Percentiles rank a stretch among this genome's conserved stretches.
Evolutionary conservation across 805 yeast genomes (phyloP).

Genomic region (Candida multigemmis): DNA sequence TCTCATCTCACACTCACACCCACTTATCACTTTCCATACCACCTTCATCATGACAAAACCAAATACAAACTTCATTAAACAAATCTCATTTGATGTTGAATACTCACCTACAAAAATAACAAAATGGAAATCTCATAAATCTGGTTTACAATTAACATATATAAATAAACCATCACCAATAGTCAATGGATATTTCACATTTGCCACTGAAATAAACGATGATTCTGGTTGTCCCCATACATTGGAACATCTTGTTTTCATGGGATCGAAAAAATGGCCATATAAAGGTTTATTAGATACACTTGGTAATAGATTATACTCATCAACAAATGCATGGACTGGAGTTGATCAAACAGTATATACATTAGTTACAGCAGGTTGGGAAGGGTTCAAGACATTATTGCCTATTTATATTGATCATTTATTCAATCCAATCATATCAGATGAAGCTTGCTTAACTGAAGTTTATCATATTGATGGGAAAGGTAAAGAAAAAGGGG

Average conservation of each 20-base stretch:
- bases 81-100: slow-evolving; percentile 55
- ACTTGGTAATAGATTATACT: slow-evolving; percentile 74
- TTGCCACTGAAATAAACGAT: slow-evolving; percentile 82
- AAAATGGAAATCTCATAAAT: slow-evolving; percentile 70
- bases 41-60: too few relatives aligned
- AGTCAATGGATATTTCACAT: slow-evolving; percentile 90
- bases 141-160: slow-evolving; percentile 76
- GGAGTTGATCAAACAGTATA: slow-evolving; percentile 93
- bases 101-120: slow-evolving; percentile 64
- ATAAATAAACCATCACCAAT: slow-evolving; percentile 77
- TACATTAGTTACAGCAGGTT: slow-evolving; percentile 86
- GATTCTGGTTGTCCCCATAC: slow-evolving; percentile 96
- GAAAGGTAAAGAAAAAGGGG: slow-evolving; percentile 86
- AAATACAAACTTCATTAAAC: too few relatives aligned
- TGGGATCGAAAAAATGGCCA: slow-evolving; percentile 88
- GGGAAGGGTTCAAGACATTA: slow-evolving; percentile 83
- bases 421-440: slow-evolving; percentile 70
- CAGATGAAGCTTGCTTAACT: slow-evolving; percentile 85
- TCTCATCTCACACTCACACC: too few relatives aligned
- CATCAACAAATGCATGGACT: slow-evolving; percentile 95
- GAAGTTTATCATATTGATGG: slow-evolving; percentile 96
- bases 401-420: slow-evolving; percentile 91
- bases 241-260: slow-evolving; percentile 84
- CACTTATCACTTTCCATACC: too few relatives aligned
- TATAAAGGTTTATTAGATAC: slow-evolving; percentile 87